Evolutionary conservation across 2,329 filamentous ascomycete genomes (phyloP).

Genomic region (Hypoxylon sp.): DNA sequence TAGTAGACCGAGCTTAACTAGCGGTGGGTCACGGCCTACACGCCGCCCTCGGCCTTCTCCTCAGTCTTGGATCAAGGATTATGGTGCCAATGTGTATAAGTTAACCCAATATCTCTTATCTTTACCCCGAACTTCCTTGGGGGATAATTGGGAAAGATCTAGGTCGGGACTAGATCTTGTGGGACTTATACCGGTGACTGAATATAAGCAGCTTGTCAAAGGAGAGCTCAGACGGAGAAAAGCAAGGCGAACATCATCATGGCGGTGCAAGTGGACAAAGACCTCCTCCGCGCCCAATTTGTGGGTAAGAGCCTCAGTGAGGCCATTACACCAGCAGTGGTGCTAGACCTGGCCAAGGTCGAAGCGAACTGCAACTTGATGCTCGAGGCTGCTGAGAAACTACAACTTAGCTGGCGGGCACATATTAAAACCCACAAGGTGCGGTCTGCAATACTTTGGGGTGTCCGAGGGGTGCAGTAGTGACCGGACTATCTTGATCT

Average conservation of each 20-base stretch:
- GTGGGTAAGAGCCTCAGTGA: constrained; percentile 73
- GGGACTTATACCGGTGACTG: background rate
- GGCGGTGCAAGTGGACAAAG: constrained; percentile 53
- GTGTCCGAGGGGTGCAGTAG: background rate
- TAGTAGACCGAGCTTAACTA: constrained; percentile 37
- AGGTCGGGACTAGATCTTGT: background rate
- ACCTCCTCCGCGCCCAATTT: constrained; percentile 61
- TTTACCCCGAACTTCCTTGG: background rate
- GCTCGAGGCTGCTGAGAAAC: constrained; percentile 72
- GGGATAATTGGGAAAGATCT: background rate
- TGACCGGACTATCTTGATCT: background rate
- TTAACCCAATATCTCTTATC: constrained; percentile 16
- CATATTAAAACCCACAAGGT: constrained; percentile 91
- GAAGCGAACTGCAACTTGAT: constrained; percentile 79
- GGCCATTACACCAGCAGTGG: constrained; percentile 75
- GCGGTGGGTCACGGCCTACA: constrained; percentile 34
- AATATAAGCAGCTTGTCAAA: constrained; percentile 4
- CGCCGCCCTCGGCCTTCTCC: constrained; percentile 36
- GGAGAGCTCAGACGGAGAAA: background rate
- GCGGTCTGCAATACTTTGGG: constrained; percentile 21
- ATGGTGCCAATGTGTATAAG: constrained; percentile 31
- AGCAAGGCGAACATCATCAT: constrained; percentile 20
- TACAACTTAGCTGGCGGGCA: constrained; percentile 78
- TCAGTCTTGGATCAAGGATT: constrained; percentile 12
- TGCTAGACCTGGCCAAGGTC: constrained; percentile 78